Percentiles rank a stretch among this genome's conserved stretches.
Evolutionary conservation across 805 yeast species (phyloP).

Genomic region (Sugiyamaella marilandica): DNA sequence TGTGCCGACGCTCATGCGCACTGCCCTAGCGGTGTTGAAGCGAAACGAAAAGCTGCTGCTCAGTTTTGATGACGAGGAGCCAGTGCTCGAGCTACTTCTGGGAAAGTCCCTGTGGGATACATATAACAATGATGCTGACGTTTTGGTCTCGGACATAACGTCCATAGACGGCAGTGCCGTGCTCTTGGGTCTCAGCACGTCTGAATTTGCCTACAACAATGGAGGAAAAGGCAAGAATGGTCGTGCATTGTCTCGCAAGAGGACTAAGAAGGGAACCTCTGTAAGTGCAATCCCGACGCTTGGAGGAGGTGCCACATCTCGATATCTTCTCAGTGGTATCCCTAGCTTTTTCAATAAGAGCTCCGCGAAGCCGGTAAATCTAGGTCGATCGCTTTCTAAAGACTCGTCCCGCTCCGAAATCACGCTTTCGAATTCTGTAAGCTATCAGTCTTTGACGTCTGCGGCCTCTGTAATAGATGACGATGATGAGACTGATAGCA

Average conservation of each 20-base stretch:
- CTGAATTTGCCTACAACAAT: slow-evolving; percentile 2
- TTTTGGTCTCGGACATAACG: slow-evolving; percentile 33
- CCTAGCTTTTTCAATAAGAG: background rate
- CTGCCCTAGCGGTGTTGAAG: slow-evolving; percentile 48
- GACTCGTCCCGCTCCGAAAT: background rate
- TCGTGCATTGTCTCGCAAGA: background rate
- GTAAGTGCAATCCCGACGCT: background rate
- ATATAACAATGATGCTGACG: slow-evolving; percentile 36
- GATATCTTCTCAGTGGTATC: background rate
- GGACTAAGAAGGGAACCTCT: background rate
- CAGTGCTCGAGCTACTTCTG: slow-evolving; percentile 38
- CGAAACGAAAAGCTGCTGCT: slow-evolving; percentile 41
- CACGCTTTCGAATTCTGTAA: background rate
- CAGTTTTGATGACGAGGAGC: slow-evolving; percentile 38
- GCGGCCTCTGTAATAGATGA: background rate
- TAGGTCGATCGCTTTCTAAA: background rate
- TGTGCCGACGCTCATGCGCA: slow-evolving; percentile 51
- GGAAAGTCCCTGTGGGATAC: slow-evolving; percentile 41
- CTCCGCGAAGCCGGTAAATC: background rate
- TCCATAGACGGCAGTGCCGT: slow-evolving; percentile 2
- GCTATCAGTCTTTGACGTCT: background rate
- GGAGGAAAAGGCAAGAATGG: background rate
- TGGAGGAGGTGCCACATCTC: background rate
- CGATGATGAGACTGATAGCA: background rate
- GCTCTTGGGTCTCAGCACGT: slow-evolving; percentile 1